These are phyloP conservation scores for Aspergillus sp. DNA, from an alignment of 2,329 filamentous ascomycete genomes.

Conservation along the genomic window DNA sequence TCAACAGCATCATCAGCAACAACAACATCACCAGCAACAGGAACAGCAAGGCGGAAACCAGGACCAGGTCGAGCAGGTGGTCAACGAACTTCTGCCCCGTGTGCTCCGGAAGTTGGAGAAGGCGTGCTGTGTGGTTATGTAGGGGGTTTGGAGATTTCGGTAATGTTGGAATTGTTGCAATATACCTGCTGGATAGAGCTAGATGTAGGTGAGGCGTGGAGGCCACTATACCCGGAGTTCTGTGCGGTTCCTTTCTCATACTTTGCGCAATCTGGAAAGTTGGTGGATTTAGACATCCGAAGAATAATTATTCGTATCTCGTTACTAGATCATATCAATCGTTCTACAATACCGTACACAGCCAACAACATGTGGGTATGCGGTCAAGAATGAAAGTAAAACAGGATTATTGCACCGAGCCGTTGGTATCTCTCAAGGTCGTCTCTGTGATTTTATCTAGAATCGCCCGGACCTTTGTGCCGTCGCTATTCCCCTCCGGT, in stretches of 20 bases:
- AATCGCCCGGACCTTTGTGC: conserved; percentile 66
- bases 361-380: not conserved
- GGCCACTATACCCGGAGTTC: conserved; percentile 24
- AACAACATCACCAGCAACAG: conserved; percentile 40
- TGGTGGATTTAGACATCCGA: not conserved
- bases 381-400: conserved; percentile 3
- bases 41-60: conserved; percentile 55
- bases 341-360: not conserved
- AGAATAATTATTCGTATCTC: conserved; percentile 3
- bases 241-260: not conserved
- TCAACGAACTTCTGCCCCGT: conserved; percentile 64
- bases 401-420: conserved; percentile 1
- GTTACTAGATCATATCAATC: conserved; percentile 11
- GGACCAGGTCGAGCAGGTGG: conserved; percentile 63
- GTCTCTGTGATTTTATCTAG: conserved; percentile 66
- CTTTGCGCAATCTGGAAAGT: not conserved
- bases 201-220: not conserved
- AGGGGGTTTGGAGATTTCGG: conserved; percentile 27
- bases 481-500: conserved; percentile 57
- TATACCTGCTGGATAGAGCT: not conserved
- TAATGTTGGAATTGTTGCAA: not conserved
- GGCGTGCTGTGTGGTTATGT: conserved; percentile 78
- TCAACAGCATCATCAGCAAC: conserved; percentile 44
- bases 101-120: conserved; percentile 69
- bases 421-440: conserved; percentile 35